A percentile compares a stretch with the other conserved stretches of the same genome.
These are phyloP conservation scores for Turnera subulata DNA, from an alignment of 345 rosid genomes.

Conservation along the genomic window DNA sequence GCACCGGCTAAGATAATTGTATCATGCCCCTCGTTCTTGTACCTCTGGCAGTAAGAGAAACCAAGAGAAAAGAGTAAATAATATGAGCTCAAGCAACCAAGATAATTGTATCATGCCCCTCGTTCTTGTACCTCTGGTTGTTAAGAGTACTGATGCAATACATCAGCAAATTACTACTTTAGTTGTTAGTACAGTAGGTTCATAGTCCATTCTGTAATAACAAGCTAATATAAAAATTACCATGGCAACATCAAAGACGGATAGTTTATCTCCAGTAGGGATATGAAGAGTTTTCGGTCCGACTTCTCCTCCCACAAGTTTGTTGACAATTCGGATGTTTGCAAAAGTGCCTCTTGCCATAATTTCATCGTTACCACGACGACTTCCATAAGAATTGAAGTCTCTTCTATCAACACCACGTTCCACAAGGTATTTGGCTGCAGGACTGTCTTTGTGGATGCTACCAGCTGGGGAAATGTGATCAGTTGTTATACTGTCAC, in stretches of 20 bases:
- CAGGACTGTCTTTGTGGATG: slow-evolving; percentile 94
- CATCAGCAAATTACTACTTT: too few relatives aligned
- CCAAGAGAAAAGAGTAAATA: neutral
- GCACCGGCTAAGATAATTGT: slow-evolving; percentile 95
- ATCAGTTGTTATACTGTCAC: slow-evolving; percentile 99
- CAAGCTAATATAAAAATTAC: slow-evolving; percentile 26
- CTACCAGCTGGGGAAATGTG: slow-evolving; percentile 99
- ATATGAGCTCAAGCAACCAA: slow-evolving; percentile 45
- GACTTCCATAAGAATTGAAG: slow-evolving; percentile 98
- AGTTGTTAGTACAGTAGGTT: too few relatives aligned
- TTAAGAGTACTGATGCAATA: too few relatives aligned
- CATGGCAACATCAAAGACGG: slow-evolving; percentile 83
- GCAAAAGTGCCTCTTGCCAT: slow-evolving; percentile 99
- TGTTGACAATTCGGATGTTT: slow-evolving; percentile 90
- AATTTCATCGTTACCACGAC: slow-evolving; percentile 92
- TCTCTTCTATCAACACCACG: slow-evolving; percentile 74
- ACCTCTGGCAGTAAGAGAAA: slow-evolving; percentile 55
- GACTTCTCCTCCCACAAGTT: slow-evolving; percentile 90
- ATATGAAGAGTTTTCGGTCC: slow-evolving; percentile 92
- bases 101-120: slow-evolving; percentile 73
- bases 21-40: slow-evolving; percentile 68
- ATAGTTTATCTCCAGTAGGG: slow-evolving; percentile 94
- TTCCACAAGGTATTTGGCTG: slow-evolving; percentile 78
- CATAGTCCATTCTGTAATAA: too few relatives aligned
- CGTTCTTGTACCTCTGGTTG: slow-evolving; percentile 73